These are phyloP conservation scores for Blepharisma japonicum DNA, from an alignment of 73 alveolate species.

Conservation along the genomic window DNA sequence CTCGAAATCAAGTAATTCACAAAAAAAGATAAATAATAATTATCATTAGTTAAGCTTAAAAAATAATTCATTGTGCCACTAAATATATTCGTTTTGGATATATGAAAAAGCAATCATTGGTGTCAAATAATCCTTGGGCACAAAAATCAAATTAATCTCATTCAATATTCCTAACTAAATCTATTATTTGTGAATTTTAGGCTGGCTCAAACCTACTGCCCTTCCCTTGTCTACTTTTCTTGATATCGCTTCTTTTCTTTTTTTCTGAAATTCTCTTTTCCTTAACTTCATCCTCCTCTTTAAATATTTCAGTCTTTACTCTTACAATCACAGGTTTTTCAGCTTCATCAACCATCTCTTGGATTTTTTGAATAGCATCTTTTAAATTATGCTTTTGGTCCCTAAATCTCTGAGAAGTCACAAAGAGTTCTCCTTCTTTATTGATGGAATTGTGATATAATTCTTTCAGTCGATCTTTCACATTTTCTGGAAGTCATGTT, in stretches of 20 bases:
- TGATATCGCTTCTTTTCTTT: no score
- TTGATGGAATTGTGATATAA: slow-evolving; percentile 36
- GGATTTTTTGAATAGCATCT: slow-evolving; percentile 52
- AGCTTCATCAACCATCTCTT: slow-evolving; percentile 37
- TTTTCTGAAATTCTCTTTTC: not conserved
- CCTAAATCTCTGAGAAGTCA: slow-evolving; percentile 43
- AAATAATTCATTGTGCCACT: no score
- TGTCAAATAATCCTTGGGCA: no score
- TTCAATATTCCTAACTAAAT: no score
- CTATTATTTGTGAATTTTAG: no score
- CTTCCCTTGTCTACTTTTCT: no score
- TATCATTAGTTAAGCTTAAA: no score
- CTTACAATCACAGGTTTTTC: slow-evolving; percentile 40
- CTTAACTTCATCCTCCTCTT: not conserved
- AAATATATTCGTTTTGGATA: no score
- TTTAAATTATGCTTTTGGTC: slow-evolving; percentile 37
- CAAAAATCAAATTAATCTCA: no score
- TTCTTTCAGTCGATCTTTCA: slow-evolving; percentile 35
- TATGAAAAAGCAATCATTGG: no score
- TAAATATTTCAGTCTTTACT: slow-evolving; percentile 12
- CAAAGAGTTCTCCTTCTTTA: slow-evolving; percentile 41
- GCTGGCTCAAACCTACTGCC: no score
- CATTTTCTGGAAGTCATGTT: slow-evolving; percentile 34
- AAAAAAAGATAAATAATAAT: no score
- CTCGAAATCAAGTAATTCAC: not conserved